Percentiles rank a stretch among this genome's conserved stretches.
These are phyloP conservation scores for Trichosporon sp. DNA, from an alignment of 1,284 basidiomycete species.

Conservation along the genomic window DNA sequence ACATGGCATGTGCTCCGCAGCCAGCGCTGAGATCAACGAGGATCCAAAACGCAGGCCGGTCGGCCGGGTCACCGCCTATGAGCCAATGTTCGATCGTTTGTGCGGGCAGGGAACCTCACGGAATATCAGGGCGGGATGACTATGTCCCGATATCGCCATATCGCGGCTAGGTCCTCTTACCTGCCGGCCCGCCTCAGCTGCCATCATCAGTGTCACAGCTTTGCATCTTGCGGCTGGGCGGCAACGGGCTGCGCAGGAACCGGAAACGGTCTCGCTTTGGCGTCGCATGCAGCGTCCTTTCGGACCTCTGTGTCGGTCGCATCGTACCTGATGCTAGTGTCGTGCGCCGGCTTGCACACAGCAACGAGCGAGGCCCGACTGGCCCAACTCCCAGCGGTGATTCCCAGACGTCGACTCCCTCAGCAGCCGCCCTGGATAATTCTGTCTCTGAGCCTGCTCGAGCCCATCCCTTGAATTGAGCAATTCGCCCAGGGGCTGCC, in stretches of 20 bases:
- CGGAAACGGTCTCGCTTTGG: background rate
- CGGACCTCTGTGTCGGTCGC: background rate
- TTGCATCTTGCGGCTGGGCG: no score
- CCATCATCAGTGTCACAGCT: no score
- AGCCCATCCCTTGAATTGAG: background rate
- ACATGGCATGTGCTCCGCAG: background rate
- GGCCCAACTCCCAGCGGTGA: background rate
- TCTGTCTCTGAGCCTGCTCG: background rate
- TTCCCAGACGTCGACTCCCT: conserved; percentile 16
- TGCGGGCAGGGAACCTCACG: background rate
- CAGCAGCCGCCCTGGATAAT: background rate
- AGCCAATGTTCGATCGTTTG: background rate
- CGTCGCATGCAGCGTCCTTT: conserved; percentile 1
- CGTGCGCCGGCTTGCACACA: background rate
- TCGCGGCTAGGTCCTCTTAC: background rate
- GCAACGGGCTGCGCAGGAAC: background rate
- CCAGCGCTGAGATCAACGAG: background rate
- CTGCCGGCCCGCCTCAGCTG: no score
- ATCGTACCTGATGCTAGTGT: background rate
- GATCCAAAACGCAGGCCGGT: background rate
- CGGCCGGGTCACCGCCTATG: background rate
- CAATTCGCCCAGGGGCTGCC: background rate
- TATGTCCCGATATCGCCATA: background rate
- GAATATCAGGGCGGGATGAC: conserved; percentile 11
- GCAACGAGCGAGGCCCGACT: background rate